phyloP scores from a whole-genome alignment of 441 rosid genomes.

The Macaranga tanarius region DNA sequence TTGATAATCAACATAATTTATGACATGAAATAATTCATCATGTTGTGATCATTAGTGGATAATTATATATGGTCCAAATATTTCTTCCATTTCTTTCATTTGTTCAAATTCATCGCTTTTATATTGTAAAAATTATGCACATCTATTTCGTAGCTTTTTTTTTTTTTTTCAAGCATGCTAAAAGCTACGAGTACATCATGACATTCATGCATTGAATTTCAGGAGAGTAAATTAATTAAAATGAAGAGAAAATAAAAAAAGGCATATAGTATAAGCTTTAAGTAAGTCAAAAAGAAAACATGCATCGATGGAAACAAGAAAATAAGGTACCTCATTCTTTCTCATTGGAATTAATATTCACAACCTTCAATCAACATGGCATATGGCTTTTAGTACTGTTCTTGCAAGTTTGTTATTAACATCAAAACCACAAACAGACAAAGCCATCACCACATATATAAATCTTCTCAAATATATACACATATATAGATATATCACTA shows the following conservation, averaged over 20 bases:
- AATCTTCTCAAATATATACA: no score
- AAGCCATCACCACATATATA: no score
- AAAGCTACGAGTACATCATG: neutral
- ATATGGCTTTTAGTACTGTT: neutral
- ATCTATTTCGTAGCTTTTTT: no score
- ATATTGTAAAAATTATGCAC: neutral
- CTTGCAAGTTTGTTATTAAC: conserved; percentile 9
- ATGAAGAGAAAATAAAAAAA: neutral
- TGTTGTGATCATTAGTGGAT: conserved; percentile 10
- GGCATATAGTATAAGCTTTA: no score
- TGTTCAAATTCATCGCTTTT: neutral
- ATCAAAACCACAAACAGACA: neutral
- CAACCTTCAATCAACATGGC: neutral
- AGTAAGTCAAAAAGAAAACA: neutral
- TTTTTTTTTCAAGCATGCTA: neutral
- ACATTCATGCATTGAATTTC: no score
- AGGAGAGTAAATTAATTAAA: neutral
- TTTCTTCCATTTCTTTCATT: conserved; percentile 8
- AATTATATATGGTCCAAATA: conserved; percentile 2
- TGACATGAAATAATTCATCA: conserved; percentile 13
- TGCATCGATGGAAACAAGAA: conserved; percentile 7
- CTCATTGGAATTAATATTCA: conserved; percentile 1
- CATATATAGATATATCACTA: no score
- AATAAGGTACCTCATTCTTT: conserved; percentile 3
- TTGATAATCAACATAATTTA: conserved; percentile 11